Percentiles rank a stretch among this genome's conserved stretches.
Evolutionary conservation across 768 basidiomycete species (phyloP).

Genomic region (Panaeolus papilionaceus): DNA sequence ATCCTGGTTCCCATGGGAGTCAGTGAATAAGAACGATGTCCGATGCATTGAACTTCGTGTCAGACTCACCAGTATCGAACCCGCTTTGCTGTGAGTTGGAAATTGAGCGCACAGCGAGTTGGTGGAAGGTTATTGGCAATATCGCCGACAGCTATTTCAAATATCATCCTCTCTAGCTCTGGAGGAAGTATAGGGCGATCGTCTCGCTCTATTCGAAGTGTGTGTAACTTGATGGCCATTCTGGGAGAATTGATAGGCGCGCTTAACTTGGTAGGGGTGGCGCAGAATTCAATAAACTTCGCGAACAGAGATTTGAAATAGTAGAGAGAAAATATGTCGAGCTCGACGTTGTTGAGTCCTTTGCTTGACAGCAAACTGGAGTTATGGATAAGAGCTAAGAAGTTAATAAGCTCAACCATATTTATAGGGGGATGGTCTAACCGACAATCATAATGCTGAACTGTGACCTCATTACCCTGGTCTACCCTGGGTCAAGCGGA

Average conservation of each 20-base stretch:
- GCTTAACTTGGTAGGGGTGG: not conserved
- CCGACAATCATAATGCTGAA: not conserved
- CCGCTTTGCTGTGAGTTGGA: not conserved
- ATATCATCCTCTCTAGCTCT: constrained; percentile 6
- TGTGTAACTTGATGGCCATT: not conserved
- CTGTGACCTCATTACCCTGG: constrained; percentile 4
- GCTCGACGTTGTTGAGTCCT: not conserved
- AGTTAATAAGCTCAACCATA: not conserved
- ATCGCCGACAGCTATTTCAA: constrained; percentile 2
- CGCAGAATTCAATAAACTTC: too few relatives aligned
- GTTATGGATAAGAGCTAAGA: not conserved
- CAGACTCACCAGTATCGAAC: not conserved
- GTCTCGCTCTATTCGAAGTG: not conserved
- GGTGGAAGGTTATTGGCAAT: not conserved
- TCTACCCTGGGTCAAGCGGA: not conserved
- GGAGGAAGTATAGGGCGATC: not conserved
- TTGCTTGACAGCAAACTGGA: not conserved
- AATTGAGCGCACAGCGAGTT: not conserved
- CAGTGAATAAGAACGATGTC: not conserved
- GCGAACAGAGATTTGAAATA: not conserved
- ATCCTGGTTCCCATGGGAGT: constrained; percentile 1
- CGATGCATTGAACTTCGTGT: not conserved
- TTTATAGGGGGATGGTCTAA: not conserved
- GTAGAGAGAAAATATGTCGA: not conserved
- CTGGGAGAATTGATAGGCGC: not conserved